phyloP scores from a whole-genome alignment of 148 eudicot species.

The Suaeda aralocaspica region DNA sequence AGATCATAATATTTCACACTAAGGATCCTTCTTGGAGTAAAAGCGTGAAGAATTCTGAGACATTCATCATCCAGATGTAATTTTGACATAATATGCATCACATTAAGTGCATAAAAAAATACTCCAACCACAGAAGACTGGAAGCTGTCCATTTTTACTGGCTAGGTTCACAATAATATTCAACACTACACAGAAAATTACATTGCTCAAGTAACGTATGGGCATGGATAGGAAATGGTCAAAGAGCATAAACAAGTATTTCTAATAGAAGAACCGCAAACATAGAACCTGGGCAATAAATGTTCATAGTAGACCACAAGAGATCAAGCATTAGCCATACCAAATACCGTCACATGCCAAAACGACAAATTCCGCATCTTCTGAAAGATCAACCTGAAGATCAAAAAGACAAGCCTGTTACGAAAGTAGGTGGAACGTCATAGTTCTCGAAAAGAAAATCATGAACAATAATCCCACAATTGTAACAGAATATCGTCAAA shows the following conservation, averaged over 20 bases:
- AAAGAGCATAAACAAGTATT: not conserved
- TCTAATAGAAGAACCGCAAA: not conserved
- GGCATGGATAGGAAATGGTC: not conserved
- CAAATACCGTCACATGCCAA: conserved; percentile 88
- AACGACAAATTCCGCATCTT: conserved; percentile 67
- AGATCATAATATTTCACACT: too few relatives aligned
- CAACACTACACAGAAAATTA: not conserved
- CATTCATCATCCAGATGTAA: not conserved
- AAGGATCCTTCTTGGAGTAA: too few relatives aligned
- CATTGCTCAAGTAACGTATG: not conserved
- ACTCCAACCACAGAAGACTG: not conserved
- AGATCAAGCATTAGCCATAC: conserved; percentile 31
- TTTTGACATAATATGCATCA: not conserved
- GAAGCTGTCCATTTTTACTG: not conserved
- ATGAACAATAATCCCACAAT: not conserved
- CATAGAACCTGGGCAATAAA: not conserved
- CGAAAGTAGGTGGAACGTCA: not conserved
- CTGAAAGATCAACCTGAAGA: conserved; percentile 59
- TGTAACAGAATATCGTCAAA: not conserved
- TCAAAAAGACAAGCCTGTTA: conserved; percentile 6
- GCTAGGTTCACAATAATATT: not conserved
- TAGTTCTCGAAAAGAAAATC: not conserved
- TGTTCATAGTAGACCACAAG: not conserved
- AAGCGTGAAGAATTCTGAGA: not conserved
- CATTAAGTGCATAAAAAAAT: not conserved